These are phyloP conservation scores for Aspergillus clavatus DNA, from an alignment of 2,329 filamentous ascomycete genomes.

Conservation along the genomic window DNA sequence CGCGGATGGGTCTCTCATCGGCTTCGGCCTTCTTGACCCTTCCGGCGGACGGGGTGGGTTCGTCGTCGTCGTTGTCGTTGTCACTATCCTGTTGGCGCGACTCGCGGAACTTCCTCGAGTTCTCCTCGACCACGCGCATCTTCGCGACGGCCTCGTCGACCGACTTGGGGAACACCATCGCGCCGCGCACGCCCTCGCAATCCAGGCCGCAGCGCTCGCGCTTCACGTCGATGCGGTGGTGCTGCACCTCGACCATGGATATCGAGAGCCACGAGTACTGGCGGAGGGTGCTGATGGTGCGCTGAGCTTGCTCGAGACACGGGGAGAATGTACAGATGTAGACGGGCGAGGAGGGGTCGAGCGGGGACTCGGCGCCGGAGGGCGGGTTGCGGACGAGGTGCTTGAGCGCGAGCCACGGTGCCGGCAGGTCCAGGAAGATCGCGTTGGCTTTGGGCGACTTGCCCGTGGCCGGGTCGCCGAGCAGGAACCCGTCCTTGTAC, in stretches of 20 bases:
- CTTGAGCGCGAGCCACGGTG: constrained; percentile 47
- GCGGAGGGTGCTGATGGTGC: constrained; percentile 75
- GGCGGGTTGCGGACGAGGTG: constrained; percentile 40
- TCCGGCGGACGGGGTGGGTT: not conserved
- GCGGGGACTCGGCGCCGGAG: constrained; percentile 42
- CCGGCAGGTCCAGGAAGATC: constrained; percentile 48
- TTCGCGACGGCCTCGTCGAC: constrained; percentile 75
- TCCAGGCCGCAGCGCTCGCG: constrained; percentile 75
- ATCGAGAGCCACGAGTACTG: constrained; percentile 85
- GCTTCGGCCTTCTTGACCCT: constrained; percentile 22
- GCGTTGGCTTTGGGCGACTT: constrained; percentile 43
- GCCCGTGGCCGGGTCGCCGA: constrained; percentile 30
- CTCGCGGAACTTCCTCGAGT: constrained; percentile 61
- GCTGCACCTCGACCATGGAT: constrained; percentile 83
- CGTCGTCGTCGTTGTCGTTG: constrained; percentile 17
- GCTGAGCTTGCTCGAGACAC: constrained; percentile 92
- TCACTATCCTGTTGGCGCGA: constrained; percentile 19
- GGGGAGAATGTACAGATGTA: constrained; percentile 93
- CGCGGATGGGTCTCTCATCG: constrained; percentile 28
- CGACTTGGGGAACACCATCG: constrained; percentile 60
- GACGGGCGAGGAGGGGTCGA: constrained; percentile 67
- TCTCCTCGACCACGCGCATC: constrained; percentile 67
- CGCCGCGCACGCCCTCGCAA: constrained; percentile 61
- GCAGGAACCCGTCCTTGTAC: constrained; percentile 45
- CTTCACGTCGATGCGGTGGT: constrained; percentile 73